Conservation (phyloP, 1,284 basidiomycete genomes). For the Puccinia novopanici region DNA sequence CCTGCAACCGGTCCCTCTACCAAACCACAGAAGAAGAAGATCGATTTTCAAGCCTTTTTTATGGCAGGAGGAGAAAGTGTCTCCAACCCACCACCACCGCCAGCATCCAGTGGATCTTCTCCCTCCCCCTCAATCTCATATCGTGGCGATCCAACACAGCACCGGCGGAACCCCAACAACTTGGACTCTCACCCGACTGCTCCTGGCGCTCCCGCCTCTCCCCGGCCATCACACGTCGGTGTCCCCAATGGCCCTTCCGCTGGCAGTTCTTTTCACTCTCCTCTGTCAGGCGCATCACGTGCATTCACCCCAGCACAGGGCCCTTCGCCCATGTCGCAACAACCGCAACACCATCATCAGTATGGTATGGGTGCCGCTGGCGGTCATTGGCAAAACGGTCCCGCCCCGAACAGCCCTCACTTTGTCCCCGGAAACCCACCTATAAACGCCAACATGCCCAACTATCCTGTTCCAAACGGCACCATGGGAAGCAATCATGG, state of each 20-base stretch:
- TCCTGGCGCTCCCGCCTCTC: conserved; percentile 29
- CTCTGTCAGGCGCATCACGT: conserved; percentile 47
- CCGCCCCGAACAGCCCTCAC: conserved; percentile 40
- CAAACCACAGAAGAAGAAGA: conserved; percentile 50
- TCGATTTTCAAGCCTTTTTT: conserved; percentile 48
- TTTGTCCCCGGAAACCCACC: conserved; percentile 32
- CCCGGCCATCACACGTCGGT: conserved; percentile 33
- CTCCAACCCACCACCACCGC: conserved; percentile 37
- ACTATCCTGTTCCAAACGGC: conserved; percentile 41
- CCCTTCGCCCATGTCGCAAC: conserved; percentile 31
- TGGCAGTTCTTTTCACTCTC: conserved; percentile 38
- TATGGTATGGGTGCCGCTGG: conserved; percentile 4
- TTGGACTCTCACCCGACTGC: conserved; percentile 22
- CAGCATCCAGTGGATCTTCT: conserved; percentile 34
- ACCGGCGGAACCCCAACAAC: conserved; percentile 31
- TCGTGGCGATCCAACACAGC: conserved; percentile 31
- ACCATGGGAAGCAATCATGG: conserved; percentile 18
- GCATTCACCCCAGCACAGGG: conserved; percentile 48
- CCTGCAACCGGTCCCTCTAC: conserved; percentile 40
- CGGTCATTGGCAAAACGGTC: conserved; percentile 45
- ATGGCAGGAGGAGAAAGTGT: conserved; percentile 44
- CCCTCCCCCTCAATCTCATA: conserved; percentile 50
- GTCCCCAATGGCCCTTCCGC: conserved; percentile 21
- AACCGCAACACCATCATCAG: conserved; percentile 32
- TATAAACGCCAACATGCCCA: conserved; percentile 44